These are phyloP conservation scores for Graphilbum ipis-grandicollis DNA, from an alignment of 2,329 filamentous ascomycete genomes.

Conservation along the genomic window DNA sequence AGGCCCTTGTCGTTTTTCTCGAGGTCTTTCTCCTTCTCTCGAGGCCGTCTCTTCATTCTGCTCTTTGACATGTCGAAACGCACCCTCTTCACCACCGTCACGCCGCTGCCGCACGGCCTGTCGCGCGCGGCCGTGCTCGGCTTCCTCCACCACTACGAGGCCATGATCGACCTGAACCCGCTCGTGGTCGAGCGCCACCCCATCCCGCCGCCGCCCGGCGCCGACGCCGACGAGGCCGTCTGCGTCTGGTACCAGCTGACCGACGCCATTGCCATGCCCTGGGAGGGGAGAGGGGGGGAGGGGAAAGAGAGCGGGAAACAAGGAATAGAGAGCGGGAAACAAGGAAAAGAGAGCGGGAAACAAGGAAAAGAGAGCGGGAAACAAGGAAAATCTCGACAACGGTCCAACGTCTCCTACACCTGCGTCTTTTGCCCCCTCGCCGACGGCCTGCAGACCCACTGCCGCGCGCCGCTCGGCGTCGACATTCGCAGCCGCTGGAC, in stretches of 20 bases:
- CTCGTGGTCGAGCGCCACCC: slow-evolving; percentile 55
- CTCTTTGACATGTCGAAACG: slow-evolving; percentile 45
- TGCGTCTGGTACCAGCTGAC: slow-evolving; percentile 66
- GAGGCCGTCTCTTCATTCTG: too few relatives aligned
- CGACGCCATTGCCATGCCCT: slow-evolving; percentile 55
- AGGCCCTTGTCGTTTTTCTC: background rate
- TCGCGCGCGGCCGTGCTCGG: slow-evolving; percentile 52
- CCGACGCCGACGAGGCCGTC: slow-evolving; percentile 51
- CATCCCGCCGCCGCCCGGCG: slow-evolving; percentile 49
- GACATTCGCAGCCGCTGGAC: slow-evolving; percentile 67
- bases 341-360: too few relatives aligned
- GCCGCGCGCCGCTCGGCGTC: slow-evolving; percentile 66
- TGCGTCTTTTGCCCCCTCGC: slow-evolving; percentile 63
- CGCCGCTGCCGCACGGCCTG: slow-evolving; percentile 53
- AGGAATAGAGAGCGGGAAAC: too few relatives aligned
- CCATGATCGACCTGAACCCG: slow-evolving; percentile 81
- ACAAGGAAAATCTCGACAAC: too few relatives aligned
- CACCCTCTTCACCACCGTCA: slow-evolving; percentile 59
- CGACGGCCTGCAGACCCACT: slow-evolving; percentile 62
- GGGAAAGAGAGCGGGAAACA: too few relatives aligned
- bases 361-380: too few relatives aligned
- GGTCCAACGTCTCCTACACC: slow-evolving; percentile 60
- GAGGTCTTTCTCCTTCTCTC: background rate
- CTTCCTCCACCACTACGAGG: slow-evolving; percentile 60
- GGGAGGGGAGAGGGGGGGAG: too few relatives aligned